Conservation (phyloP, 176 grass and related monocot genomes). For the Metroxylon sagu region DNA sequence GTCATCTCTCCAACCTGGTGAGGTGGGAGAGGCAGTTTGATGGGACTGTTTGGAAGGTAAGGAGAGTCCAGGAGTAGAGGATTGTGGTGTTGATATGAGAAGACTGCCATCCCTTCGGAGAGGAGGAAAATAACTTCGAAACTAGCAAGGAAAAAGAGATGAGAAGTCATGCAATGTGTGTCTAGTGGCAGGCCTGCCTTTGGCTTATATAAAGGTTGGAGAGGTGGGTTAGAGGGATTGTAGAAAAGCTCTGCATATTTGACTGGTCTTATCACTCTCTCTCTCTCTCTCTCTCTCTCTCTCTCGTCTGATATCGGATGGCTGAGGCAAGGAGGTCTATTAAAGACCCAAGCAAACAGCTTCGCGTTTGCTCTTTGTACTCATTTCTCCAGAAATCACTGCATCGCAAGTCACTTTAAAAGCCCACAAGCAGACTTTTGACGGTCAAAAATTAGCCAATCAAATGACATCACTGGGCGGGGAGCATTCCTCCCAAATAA, state of each 20-base stretch:
- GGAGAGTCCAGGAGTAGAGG: constrained; percentile 17
- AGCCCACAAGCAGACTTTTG: too few relatives aligned
- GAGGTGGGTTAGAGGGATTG: constrained; percentile 14
- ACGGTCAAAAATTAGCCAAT: too few relatives aligned
- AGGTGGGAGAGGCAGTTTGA: background rate
- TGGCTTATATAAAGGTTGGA: constrained; percentile 24
- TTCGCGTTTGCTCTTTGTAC: too few relatives aligned
- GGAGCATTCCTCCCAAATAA: too few relatives aligned
- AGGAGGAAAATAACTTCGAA: background rate
- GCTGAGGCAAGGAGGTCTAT: too few relatives aligned
- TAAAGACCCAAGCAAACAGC: too few relatives aligned
- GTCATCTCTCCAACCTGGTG: constrained; percentile 14
- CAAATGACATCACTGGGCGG: too few relatives aligned
- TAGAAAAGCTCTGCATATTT: constrained; percentile 25
- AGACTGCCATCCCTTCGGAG: constrained; percentile 17
- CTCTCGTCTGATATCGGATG: too few relatives aligned
- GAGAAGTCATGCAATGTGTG: constrained; percentile 3
- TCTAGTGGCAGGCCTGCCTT: constrained; percentile 11
- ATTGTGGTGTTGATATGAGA: constrained; percentile 24
- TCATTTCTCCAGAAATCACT: too few relatives aligned
- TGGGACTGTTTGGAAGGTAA: background rate
- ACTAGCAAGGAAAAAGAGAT: background rate
- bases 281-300: too few relatives aligned
- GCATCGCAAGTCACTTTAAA: too few relatives aligned
- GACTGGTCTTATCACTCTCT: too few relatives aligned